Percentiles rank a stretch among this genome's conserved stretches.
Conservation (phyloP, 1,284 basidiomycete species). For the Moesziomyces parantarcticus region DNA sequence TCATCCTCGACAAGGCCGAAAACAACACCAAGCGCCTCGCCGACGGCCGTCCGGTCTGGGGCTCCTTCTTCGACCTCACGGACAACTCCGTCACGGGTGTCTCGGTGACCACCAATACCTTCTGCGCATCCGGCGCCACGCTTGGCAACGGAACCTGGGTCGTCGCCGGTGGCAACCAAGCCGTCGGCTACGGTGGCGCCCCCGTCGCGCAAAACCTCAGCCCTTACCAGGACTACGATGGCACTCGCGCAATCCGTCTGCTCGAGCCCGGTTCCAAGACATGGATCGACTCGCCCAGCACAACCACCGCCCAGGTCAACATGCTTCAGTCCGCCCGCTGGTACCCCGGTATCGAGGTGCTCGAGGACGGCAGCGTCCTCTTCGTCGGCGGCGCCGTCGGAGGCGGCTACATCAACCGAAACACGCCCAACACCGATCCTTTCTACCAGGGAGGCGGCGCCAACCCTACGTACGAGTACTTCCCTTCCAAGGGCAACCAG, state of each 20-base stretch:
- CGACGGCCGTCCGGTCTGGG: constrained; percentile 61
- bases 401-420: constrained; percentile 67
- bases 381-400: constrained; percentile 62
- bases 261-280: constrained; percentile 54
- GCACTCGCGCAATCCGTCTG: constrained; percentile 62
- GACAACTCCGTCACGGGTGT: constrained; percentile 58
- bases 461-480: constrained; percentile 66
- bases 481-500: constrained; percentile 49
- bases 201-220: constrained; percentile 27
- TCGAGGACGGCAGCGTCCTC: constrained; percentile 63
- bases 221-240: constrained; percentile 63
- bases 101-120: constrained; percentile 67
- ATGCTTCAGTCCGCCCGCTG: constrained; percentile 60
- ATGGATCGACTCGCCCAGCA: constrained; percentile 56
- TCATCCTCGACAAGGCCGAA: constrained; percentile 69
- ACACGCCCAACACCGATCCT: constrained; percentile 61
- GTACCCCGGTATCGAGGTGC: constrained; percentile 66
- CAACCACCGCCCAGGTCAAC: constrained; percentile 36
- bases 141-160: constrained; percentile 68
- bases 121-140: constrained; percentile 67
- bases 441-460: constrained; percentile 40
- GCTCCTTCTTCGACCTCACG: constrained; percentile 53
- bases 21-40: constrained; percentile 58
- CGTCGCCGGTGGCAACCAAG: constrained; percentile 68
- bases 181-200: constrained; percentile 63